Evolutionary conservation across 345 rosid genomes (phyloP).

Genomic region (Trapa incisa): DNA sequence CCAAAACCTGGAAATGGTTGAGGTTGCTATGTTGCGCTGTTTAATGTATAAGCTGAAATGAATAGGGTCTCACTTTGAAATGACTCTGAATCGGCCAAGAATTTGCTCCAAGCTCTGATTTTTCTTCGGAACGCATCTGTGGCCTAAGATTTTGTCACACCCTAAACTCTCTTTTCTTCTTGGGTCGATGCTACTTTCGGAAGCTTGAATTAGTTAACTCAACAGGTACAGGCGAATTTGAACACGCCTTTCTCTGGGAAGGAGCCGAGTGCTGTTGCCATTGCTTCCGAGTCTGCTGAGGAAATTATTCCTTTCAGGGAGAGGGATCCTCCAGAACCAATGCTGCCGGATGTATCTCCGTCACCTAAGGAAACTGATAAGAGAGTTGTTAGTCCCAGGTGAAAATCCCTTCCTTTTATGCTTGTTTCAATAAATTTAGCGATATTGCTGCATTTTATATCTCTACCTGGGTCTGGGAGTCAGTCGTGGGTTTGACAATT

Average conservation of each 20-base stretch:
- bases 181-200: not conserved
- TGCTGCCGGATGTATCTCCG: constrained; percentile 21
- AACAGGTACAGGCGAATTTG: constrained; percentile 26
- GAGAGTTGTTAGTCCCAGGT: constrained; percentile 42
- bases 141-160: not conserved
- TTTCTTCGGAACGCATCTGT: not conserved
- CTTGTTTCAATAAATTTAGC: not conserved
- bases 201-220: not conserved
- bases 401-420: not conserved
- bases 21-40: not conserved
- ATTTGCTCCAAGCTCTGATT: not conserved
- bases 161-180: not conserved
- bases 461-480: not conserved
- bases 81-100: not conserved
- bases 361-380: constrained; percentile 30
- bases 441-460: not conserved
- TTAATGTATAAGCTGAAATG: no score
- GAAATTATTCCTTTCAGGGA: constrained; percentile 22
- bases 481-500: not conserved
- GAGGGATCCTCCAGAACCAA: constrained; percentile 34
- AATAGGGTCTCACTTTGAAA: not conserved
- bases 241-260: constrained; percentile 37
- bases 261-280: constrained; percentile 26
- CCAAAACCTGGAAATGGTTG: not conserved
- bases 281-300: constrained; percentile 25